Evolutionary conservation across 345 rosid genomes (phyloP).

Genomic region (Dimocarpus longan): DNA sequence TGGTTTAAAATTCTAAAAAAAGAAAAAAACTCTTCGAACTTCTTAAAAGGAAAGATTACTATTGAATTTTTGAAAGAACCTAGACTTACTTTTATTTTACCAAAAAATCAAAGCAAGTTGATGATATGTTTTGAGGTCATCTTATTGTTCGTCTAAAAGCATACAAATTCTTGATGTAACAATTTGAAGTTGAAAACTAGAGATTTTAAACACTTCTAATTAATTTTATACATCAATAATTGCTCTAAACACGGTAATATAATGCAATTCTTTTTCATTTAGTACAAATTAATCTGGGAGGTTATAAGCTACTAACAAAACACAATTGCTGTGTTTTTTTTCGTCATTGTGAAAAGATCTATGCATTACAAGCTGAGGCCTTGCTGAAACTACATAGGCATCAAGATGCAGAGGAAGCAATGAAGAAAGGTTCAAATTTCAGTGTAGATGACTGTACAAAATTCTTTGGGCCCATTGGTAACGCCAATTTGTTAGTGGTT

Average conservation of each 20-base stretch:
- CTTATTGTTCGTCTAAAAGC: too few species aligned
- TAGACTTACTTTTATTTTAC: too few species aligned
- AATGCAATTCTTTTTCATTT: neutral
- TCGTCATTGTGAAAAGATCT: constrained; percentile 40
- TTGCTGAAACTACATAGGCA: constrained; percentile 67
- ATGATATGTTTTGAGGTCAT: too few species aligned
- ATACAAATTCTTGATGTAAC: too few species aligned
- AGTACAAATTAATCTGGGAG: neutral
- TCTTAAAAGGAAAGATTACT: too few species aligned
- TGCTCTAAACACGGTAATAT: neutral
- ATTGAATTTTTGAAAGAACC: too few species aligned
- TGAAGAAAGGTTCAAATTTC: constrained; percentile 61
- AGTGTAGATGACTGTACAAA: constrained; percentile 60
- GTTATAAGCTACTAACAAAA: neutral
- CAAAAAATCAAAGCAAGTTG: too few species aligned
- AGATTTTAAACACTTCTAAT: too few species aligned
- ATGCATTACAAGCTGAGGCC: constrained; percentile 93
- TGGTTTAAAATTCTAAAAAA: too few species aligned
- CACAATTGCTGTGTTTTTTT: neutral
- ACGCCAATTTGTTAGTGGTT: constrained; percentile 66
- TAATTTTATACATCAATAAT: too few species aligned
- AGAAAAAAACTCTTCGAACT: too few species aligned
- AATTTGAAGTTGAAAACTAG: too few species aligned
- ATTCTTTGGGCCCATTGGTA: constrained; percentile 74
- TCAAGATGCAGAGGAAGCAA: constrained; percentile 72